These are phyloP conservation scores for Pyracantha coccinea DNA, from an alignment of 331 rosid species.

Conservation along the genomic window DNA sequence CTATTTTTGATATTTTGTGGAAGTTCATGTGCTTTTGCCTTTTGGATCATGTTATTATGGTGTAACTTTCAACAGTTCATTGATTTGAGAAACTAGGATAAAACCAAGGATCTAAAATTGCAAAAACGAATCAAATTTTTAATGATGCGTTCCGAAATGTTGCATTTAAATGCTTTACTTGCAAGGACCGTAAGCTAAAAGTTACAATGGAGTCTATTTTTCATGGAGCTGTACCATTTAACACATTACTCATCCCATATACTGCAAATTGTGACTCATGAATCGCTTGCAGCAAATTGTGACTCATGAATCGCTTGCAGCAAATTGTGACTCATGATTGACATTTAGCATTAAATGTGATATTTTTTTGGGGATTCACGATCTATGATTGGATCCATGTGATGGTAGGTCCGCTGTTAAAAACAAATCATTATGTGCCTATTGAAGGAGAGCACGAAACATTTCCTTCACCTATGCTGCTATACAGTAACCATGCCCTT, in stretches of 20 bases:
- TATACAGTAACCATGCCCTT: no score
- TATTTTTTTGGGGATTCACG: background rate
- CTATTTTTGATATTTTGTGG: background rate
- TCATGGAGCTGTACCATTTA: background rate
- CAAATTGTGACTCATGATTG: background rate
- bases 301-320: background rate
- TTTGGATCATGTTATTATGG: slow-evolving; percentile 2
- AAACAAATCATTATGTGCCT: background rate
- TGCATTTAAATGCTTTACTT: background rate
- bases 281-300: background rate
- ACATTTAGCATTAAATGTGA: background rate
- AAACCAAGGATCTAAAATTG: background rate
- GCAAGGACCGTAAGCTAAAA: background rate
- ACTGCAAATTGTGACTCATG: background rate
- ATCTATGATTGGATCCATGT: no score
- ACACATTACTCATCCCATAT: background rate
- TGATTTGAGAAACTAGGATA: background rate
- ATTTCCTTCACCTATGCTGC: no score
- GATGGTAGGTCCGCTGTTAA: no score
- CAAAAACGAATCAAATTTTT: background rate
- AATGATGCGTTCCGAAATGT: background rate
- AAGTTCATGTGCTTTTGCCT: background rate
- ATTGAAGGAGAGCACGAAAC: background rate
- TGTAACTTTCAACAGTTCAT: background rate
- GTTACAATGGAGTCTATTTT: background rate